Conservation (phyloP, 805 yeast species). For the Metschnikowia lochheadii region DNA sequence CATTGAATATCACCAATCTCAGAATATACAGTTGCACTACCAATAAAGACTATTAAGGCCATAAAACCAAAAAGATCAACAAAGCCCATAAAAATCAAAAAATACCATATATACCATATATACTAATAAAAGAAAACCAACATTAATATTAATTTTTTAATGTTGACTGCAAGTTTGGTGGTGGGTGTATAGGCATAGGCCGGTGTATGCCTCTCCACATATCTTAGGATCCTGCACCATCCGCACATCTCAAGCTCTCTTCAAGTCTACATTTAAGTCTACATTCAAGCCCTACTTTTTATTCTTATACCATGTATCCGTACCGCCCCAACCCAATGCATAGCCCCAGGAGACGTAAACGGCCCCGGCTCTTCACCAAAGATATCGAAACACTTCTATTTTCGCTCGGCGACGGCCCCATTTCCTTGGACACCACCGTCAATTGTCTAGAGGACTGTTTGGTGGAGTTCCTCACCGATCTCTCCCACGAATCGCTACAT, state of each 20-base stretch:
- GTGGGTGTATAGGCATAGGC: too few relatives aligned
- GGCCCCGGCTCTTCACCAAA: slow-evolving; percentile 36
- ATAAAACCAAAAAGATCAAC: too few relatives aligned
- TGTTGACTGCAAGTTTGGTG: too few relatives aligned
- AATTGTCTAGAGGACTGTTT: slow-evolving; percentile 38
- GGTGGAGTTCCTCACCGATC: slow-evolving; percentile 33
- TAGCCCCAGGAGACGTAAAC: slow-evolving; percentile 20
- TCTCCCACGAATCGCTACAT: slow-evolving; percentile 29
- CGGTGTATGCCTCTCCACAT: too few relatives aligned
- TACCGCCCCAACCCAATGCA: slow-evolving; percentile 8
- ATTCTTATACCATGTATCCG: slow-evolving; percentile 7
- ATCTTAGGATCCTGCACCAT: not conserved
- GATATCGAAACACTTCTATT: slow-evolving; percentile 40
- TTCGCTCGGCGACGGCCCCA: slow-evolving; percentile 41
- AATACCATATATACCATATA: too few relatives aligned
- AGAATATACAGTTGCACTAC: too few relatives aligned
- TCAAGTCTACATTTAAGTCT: too few relatives aligned
- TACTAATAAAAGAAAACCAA: too few relatives aligned
- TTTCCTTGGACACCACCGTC: slow-evolving; percentile 35
- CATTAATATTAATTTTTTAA: too few relatives aligned
- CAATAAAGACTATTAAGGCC: too few relatives aligned
- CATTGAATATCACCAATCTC: too few relatives aligned
- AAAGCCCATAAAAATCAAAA: too few relatives aligned
- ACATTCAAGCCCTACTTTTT: not conserved
- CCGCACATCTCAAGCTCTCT: not conserved